Evolutionary conservation across 2,329 filamentous ascomycete genomes (phyloP).

Genomic region (Fusarium anguioides): DNA sequence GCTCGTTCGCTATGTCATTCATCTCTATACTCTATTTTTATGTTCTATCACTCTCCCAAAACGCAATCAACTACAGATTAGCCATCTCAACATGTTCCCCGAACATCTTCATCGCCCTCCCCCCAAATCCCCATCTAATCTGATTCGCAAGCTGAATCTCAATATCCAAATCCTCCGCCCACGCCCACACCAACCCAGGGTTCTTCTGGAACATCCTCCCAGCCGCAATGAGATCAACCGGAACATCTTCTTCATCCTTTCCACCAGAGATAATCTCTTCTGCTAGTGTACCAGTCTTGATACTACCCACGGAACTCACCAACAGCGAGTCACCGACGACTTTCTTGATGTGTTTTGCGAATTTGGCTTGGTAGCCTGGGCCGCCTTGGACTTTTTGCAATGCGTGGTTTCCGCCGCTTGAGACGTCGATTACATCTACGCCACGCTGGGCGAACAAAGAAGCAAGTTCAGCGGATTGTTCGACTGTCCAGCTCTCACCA

Average conservation of each 20-base stretch:
- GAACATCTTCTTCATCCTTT: conserved; percentile 49
- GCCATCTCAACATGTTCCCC: conserved; percentile 17
- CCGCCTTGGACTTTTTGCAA: conserved; percentile 67
- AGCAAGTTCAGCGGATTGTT: conserved; percentile 73
- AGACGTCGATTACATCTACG: conserved; percentile 81
- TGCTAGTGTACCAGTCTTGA: conserved; percentile 57
- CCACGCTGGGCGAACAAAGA: conserved; percentile 71
- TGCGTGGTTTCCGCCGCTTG: conserved; percentile 72
- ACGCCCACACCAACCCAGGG: conserved; percentile 65
- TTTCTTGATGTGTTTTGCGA: conserved; percentile 77
- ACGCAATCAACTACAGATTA: not conserved
- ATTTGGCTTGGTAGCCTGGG: conserved; percentile 76
- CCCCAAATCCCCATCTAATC: conserved; percentile 66
- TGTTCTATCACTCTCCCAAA: not conserved
- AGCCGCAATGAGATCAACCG: conserved; percentile 61
- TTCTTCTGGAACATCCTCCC: conserved; percentile 69
- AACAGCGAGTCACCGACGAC: conserved; percentile 70
- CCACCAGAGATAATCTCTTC: conserved; percentile 58
- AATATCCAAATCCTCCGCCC: conserved; percentile 64
- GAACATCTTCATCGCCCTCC: conserved; percentile 47
- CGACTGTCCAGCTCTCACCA: conserved; percentile 73
- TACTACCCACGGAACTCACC: conserved; percentile 61
- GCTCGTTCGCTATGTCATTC: not conserved
- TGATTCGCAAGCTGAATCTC: conserved; percentile 62
- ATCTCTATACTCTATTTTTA: too few species aligned